Evolutionary conservation across 768 basidiomycete genomes (phyloP).

Genomic region (Tulasnella sp.): DNA sequence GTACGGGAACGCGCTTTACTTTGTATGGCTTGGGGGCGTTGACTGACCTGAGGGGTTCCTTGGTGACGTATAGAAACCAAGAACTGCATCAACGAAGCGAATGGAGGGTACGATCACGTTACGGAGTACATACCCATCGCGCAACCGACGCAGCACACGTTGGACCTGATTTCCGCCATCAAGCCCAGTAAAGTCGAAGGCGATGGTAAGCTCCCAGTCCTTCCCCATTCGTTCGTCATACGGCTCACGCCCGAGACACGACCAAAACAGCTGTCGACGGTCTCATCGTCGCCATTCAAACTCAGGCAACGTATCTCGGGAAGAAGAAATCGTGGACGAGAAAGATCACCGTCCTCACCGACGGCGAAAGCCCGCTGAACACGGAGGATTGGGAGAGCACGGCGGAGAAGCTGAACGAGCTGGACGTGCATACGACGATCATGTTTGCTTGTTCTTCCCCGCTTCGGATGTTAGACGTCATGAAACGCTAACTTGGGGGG

Average conservation of each 20-base stretch:
- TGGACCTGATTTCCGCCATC: slow-evolving; percentile 67
- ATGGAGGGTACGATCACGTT: slow-evolving; percentile 75
- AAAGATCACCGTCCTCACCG: slow-evolving; percentile 81
- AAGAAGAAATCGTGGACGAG: slow-evolving; percentile 84
- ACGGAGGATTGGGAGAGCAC: slow-evolving; percentile 75
- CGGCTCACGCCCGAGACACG: background rate
- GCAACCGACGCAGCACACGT: slow-evolving; percentile 65
- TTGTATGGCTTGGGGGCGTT: background rate
- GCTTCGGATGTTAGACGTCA: no score
- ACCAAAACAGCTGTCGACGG: slow-evolving; percentile 69
- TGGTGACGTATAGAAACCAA: slow-evolving; percentile 55
- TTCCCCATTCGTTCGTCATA: background rate
- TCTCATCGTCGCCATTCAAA: slow-evolving; percentile 82
- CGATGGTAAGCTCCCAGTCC: slow-evolving; percentile 58
- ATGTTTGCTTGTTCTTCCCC: slow-evolving; percentile 55
- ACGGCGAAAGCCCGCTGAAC: slow-evolving; percentile 76
- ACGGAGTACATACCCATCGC: slow-evolving; percentile 69
- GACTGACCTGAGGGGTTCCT: slow-evolving; percentile 10
- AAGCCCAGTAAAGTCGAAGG: slow-evolving; percentile 59
- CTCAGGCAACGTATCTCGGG: slow-evolving; percentile 66
- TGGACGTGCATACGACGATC: slow-evolving; percentile 64
- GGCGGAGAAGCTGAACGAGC: slow-evolving; percentile 62
- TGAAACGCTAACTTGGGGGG: slow-evolving; percentile 35
- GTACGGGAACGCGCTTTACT: slow-evolving; percentile 43
- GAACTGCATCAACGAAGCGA: slow-evolving; percentile 62